Percentiles rank a stretch among this genome's conserved stretches.
These are phyloP conservation scores for Austroboletus rostrupii DNA, from an alignment of 1,284 basidiomycete genomes.

Conservation along the genomic window DNA sequence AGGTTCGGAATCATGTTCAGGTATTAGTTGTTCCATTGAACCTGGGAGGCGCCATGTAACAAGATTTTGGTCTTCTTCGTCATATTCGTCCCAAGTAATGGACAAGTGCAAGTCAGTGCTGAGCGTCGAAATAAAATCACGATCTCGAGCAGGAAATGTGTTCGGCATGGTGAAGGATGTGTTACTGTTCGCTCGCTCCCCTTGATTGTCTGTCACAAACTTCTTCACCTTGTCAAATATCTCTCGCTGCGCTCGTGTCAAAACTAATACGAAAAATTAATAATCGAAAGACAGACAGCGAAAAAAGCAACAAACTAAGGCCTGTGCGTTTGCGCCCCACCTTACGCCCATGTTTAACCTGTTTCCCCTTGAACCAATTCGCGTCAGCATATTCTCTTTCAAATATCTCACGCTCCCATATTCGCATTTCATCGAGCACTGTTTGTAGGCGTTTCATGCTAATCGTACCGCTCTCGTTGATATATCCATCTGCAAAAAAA, in stretches of 20 bases:
- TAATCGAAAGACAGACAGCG: not conserved
- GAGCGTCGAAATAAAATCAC: slow-evolving; percentile 72
- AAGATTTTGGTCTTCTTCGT: slow-evolving; percentile 76
- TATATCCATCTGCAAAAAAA: slow-evolving; percentile 70
- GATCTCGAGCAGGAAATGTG: slow-evolving; percentile 72
- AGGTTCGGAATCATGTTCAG: slow-evolving; percentile 25
- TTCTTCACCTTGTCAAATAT: slow-evolving; percentile 74
- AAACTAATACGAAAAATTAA: slow-evolving; percentile 39
- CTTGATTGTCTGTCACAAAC: slow-evolving; percentile 63
- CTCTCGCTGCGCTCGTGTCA: slow-evolving; percentile 69
- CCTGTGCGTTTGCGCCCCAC: slow-evolving; percentile 44
- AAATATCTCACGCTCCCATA: slow-evolving; percentile 87
- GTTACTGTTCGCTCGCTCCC: slow-evolving; percentile 35
- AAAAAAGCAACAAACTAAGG: slow-evolving; percentile 40
- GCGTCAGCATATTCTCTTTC: slow-evolving; percentile 86
- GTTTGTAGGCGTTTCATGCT: slow-evolving; percentile 80
- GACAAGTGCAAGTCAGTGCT: slow-evolving; percentile 73
- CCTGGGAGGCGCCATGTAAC: slow-evolving; percentile 62
- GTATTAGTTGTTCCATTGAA: slow-evolving; percentile 39
- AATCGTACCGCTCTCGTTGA: slow-evolving; percentile 89
- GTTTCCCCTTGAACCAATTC: slow-evolving; percentile 90
- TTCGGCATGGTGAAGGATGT: slow-evolving; percentile 65
- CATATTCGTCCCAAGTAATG: slow-evolving; percentile 86
- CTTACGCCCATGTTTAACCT: slow-evolving; percentile 66
- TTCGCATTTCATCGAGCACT: slow-evolving; percentile 83